phyloP scores from a whole-genome alignment of 345 rosid species.

The Rhodomyrtus tomentosa region DNA sequence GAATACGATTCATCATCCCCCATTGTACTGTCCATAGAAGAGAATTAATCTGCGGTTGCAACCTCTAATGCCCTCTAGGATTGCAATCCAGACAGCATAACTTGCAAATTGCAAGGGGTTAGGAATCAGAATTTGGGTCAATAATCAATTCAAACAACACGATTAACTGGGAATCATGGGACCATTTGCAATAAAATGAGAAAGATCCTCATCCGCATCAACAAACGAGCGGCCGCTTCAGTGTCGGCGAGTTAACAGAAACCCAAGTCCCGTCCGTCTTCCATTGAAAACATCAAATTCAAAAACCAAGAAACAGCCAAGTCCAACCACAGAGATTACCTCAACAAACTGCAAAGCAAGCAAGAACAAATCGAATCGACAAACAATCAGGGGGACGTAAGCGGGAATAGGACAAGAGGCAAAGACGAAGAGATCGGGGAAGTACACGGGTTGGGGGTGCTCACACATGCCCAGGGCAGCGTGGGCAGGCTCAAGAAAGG shows the following conservation, averaged over 20 bases:
- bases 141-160: neutral
- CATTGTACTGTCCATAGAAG: neutral
- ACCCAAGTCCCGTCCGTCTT: neutral
- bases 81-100: neutral
- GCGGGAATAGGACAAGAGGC: neutral
- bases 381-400: neutral
- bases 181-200: neutral
- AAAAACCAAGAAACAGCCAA: neutral
- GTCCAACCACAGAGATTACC: neutral
- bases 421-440: neutral
- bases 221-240: neutral
- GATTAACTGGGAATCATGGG: neutral
- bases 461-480: neutral
- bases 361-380: neutral
- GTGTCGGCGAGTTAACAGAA: neutral
- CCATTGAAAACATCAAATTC: neutral
- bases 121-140: neutral
- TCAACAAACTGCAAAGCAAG: neutral
- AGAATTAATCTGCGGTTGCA: neutral
- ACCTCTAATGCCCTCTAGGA: neutral
- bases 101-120: neutral
- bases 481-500: neutral
- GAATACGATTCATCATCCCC: conserved; percentile 35
- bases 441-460: neutral
- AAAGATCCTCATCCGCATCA: neutral